Evolutionary conservation across 148 eudicot species (phyloP), one percentile per base, ranked within the genome.

Genomic region (Suaeda aralocaspica): DNA sequence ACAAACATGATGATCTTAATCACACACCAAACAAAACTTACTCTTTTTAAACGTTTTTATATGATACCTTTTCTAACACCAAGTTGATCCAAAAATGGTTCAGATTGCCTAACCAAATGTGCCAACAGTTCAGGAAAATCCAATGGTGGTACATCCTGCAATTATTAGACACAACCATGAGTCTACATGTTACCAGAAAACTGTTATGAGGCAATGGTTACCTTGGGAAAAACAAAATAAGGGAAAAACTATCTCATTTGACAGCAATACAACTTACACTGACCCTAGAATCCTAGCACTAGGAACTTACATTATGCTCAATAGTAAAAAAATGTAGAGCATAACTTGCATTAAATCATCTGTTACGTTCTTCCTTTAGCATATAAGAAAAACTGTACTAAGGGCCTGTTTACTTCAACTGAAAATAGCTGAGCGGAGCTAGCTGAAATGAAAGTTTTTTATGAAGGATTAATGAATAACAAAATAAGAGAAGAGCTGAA

Each of bases 81-180:
- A 71, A 93, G 91, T 68, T 93, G 98, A 82, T 93, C 98, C 80
- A 93, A 82, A 69, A 93, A 84, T 50, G 98, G 95, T 71, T 83
- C 88, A 73, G 98, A 93, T 72, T 89, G 98, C 76, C 92, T 86
- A 66, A 93, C 89, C 58, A 86, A 78, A 81, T 76, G 83, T 65
- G 98, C 98, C 73, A 93, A 76, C 67, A 93, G 88, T 78, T 93
- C 98, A 22, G 92, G 87, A 36, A 87, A 85, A 84, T 89, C 97
- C 45, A 93, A 77, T 64, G 98, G 98, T 33, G 91, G 97, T 53
- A 91, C 96, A 60, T 84, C 97, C 98, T 93, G 74, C 41, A 77
- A 69, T 15, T 79, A 61, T 63, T 19, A 51, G 18, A 66, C 48
- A 66, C 65, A 63, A 11, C 28, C 31, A 59, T 48, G 49, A 61